phyloP scores from a whole-genome alignment of 2,329 filamentous ascomycete genomes.

The Gyromitra esculenta region DNA sequence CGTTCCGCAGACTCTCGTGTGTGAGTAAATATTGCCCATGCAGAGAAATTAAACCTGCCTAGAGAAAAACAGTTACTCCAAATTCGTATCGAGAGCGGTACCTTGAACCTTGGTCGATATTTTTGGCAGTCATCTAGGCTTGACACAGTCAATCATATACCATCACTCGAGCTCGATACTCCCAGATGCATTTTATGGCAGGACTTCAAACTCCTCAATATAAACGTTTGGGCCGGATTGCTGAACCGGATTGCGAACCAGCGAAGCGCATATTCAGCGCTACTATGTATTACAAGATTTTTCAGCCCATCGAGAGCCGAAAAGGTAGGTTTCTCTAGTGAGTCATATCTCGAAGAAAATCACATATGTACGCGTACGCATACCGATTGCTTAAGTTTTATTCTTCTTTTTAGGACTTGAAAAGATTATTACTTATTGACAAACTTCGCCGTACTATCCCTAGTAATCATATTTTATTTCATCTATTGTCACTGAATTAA shows the following conservation, averaged over 20 bases:
- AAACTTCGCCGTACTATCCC: neutral
- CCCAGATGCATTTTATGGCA: neutral
- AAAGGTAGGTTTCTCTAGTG: no score
- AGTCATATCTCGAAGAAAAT: no score
- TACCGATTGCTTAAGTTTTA: no score
- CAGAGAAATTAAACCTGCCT: neutral
- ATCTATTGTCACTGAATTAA: slow-evolving; percentile 34
- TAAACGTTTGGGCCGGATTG: neutral
- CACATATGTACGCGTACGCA: no score
- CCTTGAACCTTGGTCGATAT: neutral
- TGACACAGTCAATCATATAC: neutral
- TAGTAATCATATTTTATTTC: neutral
- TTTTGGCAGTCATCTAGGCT: neutral
- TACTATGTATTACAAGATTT: no score
- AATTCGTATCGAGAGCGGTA: neutral
- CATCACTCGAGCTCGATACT: neutral
- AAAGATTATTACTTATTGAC: no score
- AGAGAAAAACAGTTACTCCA: neutral
- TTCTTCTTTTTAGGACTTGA: no score
- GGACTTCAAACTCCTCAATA: neutral
- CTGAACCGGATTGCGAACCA: no score
- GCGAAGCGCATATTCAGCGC: no score
- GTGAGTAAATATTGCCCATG: neutral
- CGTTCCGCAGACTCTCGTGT: neutral
- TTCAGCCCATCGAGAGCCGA: no score